These are phyloP conservation scores for Pyricularia sp. DNA, from an alignment of 2,329 filamentous ascomycete genomes.

Conservation along the genomic window DNA sequence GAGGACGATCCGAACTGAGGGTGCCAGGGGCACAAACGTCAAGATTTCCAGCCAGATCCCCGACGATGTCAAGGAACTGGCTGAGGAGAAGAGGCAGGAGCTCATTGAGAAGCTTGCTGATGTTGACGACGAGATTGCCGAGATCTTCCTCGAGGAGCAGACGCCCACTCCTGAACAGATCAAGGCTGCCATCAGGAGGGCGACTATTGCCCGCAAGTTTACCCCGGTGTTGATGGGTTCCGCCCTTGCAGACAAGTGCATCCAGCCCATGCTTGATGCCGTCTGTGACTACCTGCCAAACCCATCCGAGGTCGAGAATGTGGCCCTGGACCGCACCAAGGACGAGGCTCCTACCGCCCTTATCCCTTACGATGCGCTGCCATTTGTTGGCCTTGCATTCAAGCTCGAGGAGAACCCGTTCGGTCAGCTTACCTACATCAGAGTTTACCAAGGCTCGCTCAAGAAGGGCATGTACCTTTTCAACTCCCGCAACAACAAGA, in stretches of 20 bases:
- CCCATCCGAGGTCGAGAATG: constrained; percentile 79
- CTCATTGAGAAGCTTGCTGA: constrained; percentile 94
- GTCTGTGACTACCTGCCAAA: constrained; percentile 95
- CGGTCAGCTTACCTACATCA: constrained; percentile 95
- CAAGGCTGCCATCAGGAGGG: constrained; percentile 81
- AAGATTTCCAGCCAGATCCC: constrained; percentile 73
- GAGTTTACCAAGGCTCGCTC: constrained; percentile 90
- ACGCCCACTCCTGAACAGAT: constrained; percentile 75
- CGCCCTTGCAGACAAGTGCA: constrained; percentile 84
- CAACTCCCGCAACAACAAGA: constrained; percentile 92
- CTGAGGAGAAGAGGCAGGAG: constrained; percentile 70
- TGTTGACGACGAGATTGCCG: constrained; percentile 95
- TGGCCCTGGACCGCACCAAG: constrained; percentile 75
- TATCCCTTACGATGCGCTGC: constrained; percentile 84
- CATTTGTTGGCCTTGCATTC: constrained; percentile 93
- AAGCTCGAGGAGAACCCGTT: constrained; percentile 99
- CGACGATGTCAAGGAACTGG: constrained; percentile 65
- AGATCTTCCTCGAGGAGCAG: constrained; percentile 83
- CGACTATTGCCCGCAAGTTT: constrained; percentile 85
- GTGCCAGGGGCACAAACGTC: constrained; percentile 68
- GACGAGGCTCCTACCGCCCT: constrained; percentile 75
- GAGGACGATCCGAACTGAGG: constrained; percentile 90
- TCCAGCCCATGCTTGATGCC: constrained; percentile 92
- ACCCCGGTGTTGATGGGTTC: constrained; percentile 95
- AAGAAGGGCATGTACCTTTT: constrained; percentile 84